Evolutionary conservation across 208 protist genomes (phyloP).

Genomic region (Trichomonas tenax): DNA sequence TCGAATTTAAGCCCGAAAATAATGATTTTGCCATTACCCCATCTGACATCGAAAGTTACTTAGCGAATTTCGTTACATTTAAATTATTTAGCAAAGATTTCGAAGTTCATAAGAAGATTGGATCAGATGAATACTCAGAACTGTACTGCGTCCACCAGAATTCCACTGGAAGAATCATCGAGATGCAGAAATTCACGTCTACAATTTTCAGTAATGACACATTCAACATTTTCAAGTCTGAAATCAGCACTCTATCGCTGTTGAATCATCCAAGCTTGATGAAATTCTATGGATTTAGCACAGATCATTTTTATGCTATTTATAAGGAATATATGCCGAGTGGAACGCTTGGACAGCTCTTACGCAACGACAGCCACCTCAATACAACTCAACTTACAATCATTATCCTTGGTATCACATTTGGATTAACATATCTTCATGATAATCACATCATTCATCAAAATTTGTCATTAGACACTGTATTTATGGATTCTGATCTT

Average conservation of each 20-base stretch:
- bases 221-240: neutral
- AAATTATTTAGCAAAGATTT: neutral
- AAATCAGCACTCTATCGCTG: neutral
- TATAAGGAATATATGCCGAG: neutral
- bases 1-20: neutral
- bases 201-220: neutral
- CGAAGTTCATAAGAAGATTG: neutral
- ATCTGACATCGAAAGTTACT: neutral
- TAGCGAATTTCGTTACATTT: neutral
- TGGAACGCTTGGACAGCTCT: neutral
- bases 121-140: neutral
- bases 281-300: neutral
- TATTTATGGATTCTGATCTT: neutral
- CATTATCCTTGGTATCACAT: neutral
- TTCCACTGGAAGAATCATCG: neutral
- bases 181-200: neutral
- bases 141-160: neutral
- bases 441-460: neutral
- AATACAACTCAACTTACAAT: neutral
- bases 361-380: neutral
- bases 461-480: neutral
- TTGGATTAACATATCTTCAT: neutral
- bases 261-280: neutral
- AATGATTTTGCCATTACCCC: neutral
- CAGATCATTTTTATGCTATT: neutral